These are phyloP conservation scores for Candida tetrigidarum DNA, from an alignment of 1,139 yeast species.

Conservation along the genomic window DNA sequence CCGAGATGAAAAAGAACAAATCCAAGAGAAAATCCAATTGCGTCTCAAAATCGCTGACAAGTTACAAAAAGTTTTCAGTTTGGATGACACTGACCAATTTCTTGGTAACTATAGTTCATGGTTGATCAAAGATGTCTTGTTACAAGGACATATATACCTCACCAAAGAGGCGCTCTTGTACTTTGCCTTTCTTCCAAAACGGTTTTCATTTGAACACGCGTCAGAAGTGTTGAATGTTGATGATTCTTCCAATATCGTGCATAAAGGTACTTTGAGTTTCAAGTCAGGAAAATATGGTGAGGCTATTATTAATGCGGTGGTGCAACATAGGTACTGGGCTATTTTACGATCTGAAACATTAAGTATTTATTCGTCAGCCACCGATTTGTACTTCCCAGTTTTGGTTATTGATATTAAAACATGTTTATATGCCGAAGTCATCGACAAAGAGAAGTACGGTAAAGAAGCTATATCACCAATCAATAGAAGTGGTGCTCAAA, in stretches of 20 bases:
- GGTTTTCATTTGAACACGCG: constrained; percentile 17
- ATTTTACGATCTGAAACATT: constrained; percentile 71
- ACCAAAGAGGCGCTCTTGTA: constrained; percentile 70
- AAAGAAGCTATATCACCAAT: constrained; percentile 16
- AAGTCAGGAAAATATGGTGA: constrained; percentile 52
- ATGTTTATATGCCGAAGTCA: constrained; percentile 63
- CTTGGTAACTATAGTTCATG: constrained; percentile 70
- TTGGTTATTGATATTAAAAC: constrained; percentile 72
- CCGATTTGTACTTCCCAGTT: constrained; percentile 82
- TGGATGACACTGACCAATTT: constrained; percentile 55
- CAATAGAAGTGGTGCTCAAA: constrained; percentile 12
- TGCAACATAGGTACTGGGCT: constrained; percentile 68
- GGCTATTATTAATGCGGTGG: constrained; percentile 36
- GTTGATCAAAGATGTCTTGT: constrained; percentile 78
- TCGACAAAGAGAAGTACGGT: constrained; percentile 30
- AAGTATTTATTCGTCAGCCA: constrained; percentile 69
- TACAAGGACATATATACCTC: constrained; percentile 84
- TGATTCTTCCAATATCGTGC: constrained; percentile 37
- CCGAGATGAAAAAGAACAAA: constrained; percentile 18
- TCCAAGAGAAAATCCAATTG: constrained; percentile 20
- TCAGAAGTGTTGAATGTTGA: constrained; percentile 20
- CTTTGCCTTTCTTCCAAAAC: constrained; percentile 79
- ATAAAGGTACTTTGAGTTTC: constrained; percentile 54
- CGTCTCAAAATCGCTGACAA: constrained; percentile 40
- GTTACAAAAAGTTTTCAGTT: constrained; percentile 38